These are phyloP conservation scores for Xylariaceae sp. DNA, from an alignment of 2,329 filamentous ascomycete species.

Conservation along the genomic window DNA sequence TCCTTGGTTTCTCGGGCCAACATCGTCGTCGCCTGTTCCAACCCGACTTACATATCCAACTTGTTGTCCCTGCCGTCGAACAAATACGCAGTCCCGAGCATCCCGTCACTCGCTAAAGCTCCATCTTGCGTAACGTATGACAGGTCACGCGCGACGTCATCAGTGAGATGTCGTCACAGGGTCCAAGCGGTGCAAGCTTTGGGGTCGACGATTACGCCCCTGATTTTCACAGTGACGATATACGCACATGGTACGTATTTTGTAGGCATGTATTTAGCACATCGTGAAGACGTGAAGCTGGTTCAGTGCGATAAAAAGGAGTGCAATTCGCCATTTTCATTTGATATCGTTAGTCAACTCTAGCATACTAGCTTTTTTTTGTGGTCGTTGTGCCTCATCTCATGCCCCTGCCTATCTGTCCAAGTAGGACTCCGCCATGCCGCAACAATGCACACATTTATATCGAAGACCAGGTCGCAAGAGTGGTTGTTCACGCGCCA, in stretches of 20 bases:
- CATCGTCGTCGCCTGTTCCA: too few species aligned
- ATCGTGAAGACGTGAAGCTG: conserved; percentile 9
- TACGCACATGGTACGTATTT: too few species aligned
- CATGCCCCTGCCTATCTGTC: too few species aligned
- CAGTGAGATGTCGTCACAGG: conserved; percentile 8
- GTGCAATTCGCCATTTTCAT: conserved; percentile 19
- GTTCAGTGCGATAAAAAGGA: conserved; percentile 23
- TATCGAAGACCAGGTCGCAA: conserved; percentile 13
- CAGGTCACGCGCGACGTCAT: conserved; percentile 9
- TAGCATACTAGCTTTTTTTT: conserved; percentile 9
- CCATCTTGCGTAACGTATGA: too few species aligned
- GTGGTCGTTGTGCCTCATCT: too few species aligned
- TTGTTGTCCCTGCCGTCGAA: too few species aligned
- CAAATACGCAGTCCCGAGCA: too few species aligned
- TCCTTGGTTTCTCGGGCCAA: too few species aligned
- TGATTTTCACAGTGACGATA: too few species aligned
- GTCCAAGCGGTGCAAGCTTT: neutral
- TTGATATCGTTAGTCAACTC: neutral
- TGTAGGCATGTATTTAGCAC: too few species aligned
- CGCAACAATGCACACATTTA: conserved; percentile 15
- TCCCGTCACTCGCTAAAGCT: too few species aligned
- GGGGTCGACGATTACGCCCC: neutral
- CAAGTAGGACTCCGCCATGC: conserved; percentile 3
- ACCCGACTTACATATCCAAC: too few species aligned
- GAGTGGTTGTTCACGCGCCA: conserved; percentile 1